Evolutionary conservation across 805 yeast species (phyloP).

Genomic region (Teunomyces tritomae): DNA sequence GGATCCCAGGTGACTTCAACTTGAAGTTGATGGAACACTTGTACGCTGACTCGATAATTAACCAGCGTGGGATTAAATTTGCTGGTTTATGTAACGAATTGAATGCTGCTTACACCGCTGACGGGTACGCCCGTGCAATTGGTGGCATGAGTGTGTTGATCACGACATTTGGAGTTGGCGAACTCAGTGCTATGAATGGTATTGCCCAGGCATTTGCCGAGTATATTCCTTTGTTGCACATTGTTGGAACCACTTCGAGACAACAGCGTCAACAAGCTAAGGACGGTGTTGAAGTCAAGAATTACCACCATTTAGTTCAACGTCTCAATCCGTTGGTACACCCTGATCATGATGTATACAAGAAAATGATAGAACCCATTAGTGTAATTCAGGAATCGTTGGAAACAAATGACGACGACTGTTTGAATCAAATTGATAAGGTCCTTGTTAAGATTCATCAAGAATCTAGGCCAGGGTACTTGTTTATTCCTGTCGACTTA

Average conservation of each 20-base stretch:
- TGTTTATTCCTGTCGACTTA: conserved; percentile 74
- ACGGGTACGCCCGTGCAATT: conserved; percentile 77
- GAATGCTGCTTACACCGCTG: conserved; percentile 87
- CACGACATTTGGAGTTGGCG: conserved; percentile 90
- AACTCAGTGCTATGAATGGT: conserved; percentile 80
- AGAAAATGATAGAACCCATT: conserved; percentile 56
- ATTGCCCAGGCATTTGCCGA: conserved; percentile 82
- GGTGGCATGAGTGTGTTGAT: conserved; percentile 57
- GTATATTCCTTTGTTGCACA: conserved; percentile 72
- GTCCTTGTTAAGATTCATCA: conserved; percentile 55
- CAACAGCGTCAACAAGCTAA: conserved; percentile 22
- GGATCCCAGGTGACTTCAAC: conserved; percentile 81
- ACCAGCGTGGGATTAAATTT: conserved; percentile 52
- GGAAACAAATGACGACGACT: conserved; percentile 15
- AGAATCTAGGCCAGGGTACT: conserved; percentile 75
- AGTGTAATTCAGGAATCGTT: conserved; percentile 50
- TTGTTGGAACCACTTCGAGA: conserved; percentile 64
- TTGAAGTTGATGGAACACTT: conserved; percentile 65
- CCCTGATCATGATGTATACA: conserved; percentile 69
- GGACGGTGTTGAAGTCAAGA: conserved; percentile 14
- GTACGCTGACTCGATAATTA: conserved; percentile 42
- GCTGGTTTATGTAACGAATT: conserved; percentile 86
- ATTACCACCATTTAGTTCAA: conserved; percentile 62
- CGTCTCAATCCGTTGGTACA: conserved; percentile 41
- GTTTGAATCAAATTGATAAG: conserved; percentile 56